Conservation (phyloP, 2,329 filamentous ascomycete species). For the Hymenoscyphus fraxineus region DNA sequence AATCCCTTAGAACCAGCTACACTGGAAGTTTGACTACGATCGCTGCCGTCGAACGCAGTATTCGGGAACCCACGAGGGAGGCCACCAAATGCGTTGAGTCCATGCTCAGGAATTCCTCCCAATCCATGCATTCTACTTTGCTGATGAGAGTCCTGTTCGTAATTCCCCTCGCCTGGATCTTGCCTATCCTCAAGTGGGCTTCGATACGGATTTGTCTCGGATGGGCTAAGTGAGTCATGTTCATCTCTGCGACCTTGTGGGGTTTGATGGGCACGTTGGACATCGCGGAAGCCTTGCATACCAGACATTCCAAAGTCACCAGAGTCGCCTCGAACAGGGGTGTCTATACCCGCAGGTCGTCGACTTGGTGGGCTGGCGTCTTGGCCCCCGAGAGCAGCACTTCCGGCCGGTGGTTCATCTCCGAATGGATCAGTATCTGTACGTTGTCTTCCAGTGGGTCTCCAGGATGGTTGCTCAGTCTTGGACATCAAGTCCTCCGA, state of each 20-base stretch:
- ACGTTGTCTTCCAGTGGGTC: constrained; percentile 49
- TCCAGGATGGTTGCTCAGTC: constrained; percentile 55
- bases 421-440: constrained; percentile 73
- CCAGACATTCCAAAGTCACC: constrained; percentile 62
- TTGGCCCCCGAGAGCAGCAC: constrained; percentile 69
- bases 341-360: constrained; percentile 42
- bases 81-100: constrained; percentile 50
- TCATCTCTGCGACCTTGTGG: constrained; percentile 41
- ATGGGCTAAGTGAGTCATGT: constrained; percentile 81
- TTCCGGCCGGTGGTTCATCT: constrained; percentile 63
- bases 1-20: constrained; percentile 72
- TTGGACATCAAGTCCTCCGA: constrained; percentile 57
- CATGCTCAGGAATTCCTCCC: constrained; percentile 49
- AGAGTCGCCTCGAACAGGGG: constrained; percentile 40
- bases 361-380: constrained; percentile 58
- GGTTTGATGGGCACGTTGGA: constrained; percentile 38
- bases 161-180: constrained; percentile 46
- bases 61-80: constrained; percentile 49
- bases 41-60: constrained; percentile 59
- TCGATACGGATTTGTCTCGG: constrained; percentile 93
- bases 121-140: constrained; percentile 51
- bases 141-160: constrained; percentile 30
- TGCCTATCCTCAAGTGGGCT: constrained; percentile 74
- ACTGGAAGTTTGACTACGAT: constrained; percentile 91
- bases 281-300: constrained; percentile 53